A percentile compares a stretch with the other conserved stretches of the same genome.
Evolutionary conservation across 805 yeast species (phyloP).

Genomic region (Barnettozyma vustinii): DNA sequence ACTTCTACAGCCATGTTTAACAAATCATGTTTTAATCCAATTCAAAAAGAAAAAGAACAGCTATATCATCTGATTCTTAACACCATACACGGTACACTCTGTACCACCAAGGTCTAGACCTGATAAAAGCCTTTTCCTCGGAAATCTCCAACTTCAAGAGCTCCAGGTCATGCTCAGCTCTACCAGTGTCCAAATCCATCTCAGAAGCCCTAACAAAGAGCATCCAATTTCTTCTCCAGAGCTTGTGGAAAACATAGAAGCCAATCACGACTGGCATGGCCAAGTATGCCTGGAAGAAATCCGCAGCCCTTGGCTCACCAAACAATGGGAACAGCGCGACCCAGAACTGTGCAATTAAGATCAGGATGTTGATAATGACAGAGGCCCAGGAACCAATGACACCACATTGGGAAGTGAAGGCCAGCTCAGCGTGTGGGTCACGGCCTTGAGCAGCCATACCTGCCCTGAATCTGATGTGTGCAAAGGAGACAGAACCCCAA

Average conservation of each 20-base stretch:
- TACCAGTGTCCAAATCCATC: slow-evolving; percentile 58
- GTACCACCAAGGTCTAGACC: slow-evolving; percentile 38
- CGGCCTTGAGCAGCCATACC: slow-evolving; percentile 60
- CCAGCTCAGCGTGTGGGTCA: slow-evolving; percentile 52
- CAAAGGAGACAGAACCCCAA: slow-evolving; percentile 70
- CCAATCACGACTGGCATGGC: slow-evolving; percentile 36
- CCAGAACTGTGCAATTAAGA: slow-evolving; percentile 78
- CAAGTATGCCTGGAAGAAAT: slow-evolving; percentile 34
- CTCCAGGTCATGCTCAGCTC: slow-evolving; percentile 56
- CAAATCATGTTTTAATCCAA: too few relatives aligned
- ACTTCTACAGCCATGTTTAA: too few relatives aligned
- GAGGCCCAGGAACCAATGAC: slow-evolving; percentile 63
- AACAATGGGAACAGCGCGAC: slow-evolving; percentile 43
- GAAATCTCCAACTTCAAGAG: slow-evolving; percentile 48
- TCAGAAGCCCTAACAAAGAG: slow-evolving; percentile 38
- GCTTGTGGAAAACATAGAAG: slow-evolving; percentile 35
- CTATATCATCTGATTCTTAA: slow-evolving; percentile 19
- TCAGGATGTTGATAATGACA: slow-evolving; percentile 47
- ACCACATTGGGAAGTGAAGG: slow-evolving; percentile 66
- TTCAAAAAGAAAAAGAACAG: not conserved
- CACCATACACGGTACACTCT: slow-evolving; percentile 52
- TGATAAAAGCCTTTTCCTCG: slow-evolving; percentile 50
- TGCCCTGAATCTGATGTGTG: slow-evolving; percentile 63
- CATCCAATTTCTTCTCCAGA: slow-evolving; percentile 37
- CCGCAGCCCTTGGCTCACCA: slow-evolving; percentile 20